Conservation (phyloP, 2,329 filamentous ascomycete species). For the Magnaporthiopsis rhizophila region DNA sequence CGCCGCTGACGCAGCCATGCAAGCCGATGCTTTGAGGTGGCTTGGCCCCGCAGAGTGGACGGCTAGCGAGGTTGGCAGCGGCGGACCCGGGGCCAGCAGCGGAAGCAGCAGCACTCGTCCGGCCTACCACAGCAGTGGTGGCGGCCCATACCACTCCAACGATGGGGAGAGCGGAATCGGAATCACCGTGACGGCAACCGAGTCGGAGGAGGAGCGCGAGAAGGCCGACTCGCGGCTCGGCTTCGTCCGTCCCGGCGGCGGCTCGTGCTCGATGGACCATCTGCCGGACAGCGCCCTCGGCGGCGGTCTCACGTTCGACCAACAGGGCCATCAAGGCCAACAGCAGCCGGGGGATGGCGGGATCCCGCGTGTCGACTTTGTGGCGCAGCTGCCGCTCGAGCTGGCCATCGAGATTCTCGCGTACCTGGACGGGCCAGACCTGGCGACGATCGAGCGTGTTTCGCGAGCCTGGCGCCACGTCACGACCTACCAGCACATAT, state of each 20-base stretch:
- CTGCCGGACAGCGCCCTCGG: slow-evolving; percentile 13
- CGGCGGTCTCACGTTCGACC: background rate
- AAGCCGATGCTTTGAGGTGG: slow-evolving; percentile 29
- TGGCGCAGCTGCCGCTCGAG: slow-evolving; percentile 46
- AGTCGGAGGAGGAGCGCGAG: slow-evolving; percentile 17
- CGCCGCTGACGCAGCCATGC: slow-evolving; percentile 47
- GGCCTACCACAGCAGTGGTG: background rate
- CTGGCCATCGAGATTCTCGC: slow-evolving; percentile 51
- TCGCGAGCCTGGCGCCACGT: slow-evolving; percentile 41
- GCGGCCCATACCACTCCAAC: slow-evolving; percentile 21
- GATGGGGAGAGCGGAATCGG: slow-evolving; percentile 59
- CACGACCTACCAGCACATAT: slow-evolving; percentile 48
- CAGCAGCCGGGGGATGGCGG: slow-evolving; percentile 18
- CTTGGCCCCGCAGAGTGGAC: slow-evolving; percentile 35
- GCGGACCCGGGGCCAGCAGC: background rate
- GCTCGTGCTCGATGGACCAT: background rate
- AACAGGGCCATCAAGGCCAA: background rate
- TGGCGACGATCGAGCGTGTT: slow-evolving; percentile 41
- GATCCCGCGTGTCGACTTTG: slow-evolving; percentile 51
- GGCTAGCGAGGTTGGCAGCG: background rate
- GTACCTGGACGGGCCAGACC: slow-evolving; percentile 43
- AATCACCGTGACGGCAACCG: slow-evolving; percentile 42
- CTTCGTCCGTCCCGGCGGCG: background rate
- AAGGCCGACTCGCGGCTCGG: slow-evolving; percentile 7
- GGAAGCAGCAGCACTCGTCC: background rate